phyloP scores from a whole-genome alignment of 2,329 filamentous ascomycete genomes.

The Xylaria sp. region DNA sequence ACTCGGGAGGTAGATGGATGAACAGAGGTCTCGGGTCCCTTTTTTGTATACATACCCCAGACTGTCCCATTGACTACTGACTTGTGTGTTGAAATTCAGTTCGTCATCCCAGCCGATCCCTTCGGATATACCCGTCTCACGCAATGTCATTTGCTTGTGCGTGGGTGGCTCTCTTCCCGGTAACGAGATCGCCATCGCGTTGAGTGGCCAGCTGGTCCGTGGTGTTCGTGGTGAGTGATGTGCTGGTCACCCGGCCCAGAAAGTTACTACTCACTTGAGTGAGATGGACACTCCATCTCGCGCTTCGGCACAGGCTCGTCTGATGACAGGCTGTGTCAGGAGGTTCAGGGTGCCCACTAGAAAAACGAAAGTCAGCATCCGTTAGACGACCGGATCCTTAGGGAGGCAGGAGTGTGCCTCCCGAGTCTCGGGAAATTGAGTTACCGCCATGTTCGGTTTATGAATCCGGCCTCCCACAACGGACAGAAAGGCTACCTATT shows the following conservation, averaged over 20 bases:
- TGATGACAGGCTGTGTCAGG: slow-evolving; percentile 49
- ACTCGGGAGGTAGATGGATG: no score
- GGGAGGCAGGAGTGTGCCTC: no score
- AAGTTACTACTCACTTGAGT: slow-evolving; percentile 55
- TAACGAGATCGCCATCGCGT: slow-evolving; percentile 42
- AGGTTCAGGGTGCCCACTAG: slow-evolving; percentile 59
- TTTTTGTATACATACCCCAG: no score
- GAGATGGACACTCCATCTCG: slow-evolving; percentile 54
- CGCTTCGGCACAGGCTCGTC: slow-evolving; percentile 46
- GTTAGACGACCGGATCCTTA: no score
- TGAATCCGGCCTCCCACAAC: no score
- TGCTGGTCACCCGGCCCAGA: no score
- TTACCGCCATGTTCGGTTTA: no score
- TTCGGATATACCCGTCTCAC: slow-evolving; percentile 33
- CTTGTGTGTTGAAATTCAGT: slow-evolving; percentile 58
- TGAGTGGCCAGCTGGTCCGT: slow-evolving; percentile 45
- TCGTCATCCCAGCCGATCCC: slow-evolving; percentile 50
- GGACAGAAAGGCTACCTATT: no score
- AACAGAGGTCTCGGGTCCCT: no score
- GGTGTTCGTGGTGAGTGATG: neutral
- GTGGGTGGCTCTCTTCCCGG: slow-evolving; percentile 40
- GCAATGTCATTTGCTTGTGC: slow-evolving; percentile 43
- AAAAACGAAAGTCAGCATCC: no score
- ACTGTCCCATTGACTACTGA: slow-evolving; percentile 60
- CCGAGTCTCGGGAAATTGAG: no score